phyloP scores from a whole-genome alignment of 2,329 filamentous ascomycete species.

The Fragosphaeria purpurea region DNA sequence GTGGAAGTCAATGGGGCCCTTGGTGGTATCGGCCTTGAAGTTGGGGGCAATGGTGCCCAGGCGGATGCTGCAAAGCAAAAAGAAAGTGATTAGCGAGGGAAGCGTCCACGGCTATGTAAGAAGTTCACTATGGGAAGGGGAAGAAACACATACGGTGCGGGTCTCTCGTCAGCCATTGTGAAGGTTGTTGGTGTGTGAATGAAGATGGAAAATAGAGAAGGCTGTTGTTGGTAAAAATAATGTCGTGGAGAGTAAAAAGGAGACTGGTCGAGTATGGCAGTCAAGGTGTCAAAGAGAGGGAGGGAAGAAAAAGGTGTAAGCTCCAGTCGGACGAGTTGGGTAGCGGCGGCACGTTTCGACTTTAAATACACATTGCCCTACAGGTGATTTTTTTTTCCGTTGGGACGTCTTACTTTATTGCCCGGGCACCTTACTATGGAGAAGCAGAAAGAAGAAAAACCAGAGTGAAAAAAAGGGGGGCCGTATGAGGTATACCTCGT shows the following conservation, averaged over 20 bases:
- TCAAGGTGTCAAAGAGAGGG: neutral
- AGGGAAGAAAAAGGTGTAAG: neutral
- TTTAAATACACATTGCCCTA: neutral
- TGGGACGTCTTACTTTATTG: neutral
- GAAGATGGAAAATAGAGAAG: neutral
- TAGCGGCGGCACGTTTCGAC: neutral
- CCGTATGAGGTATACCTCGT: too few species aligned
- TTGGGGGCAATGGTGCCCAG: slow-evolving; percentile 63
- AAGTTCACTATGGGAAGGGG: too few species aligned
- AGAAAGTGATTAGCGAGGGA: too few species aligned
- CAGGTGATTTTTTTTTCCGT: neutral
- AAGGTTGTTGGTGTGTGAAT: slow-evolving; percentile 6
- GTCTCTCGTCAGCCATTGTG: slow-evolving; percentile 25
- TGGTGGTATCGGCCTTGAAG: slow-evolving; percentile 73
- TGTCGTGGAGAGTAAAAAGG: too few species aligned
- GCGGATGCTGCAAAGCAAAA: slow-evolving; percentile 38
- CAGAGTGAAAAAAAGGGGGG: too few species aligned
- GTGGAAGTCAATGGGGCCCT: slow-evolving; percentile 72
- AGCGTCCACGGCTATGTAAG: too few species aligned
- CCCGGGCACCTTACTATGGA: too few species aligned
- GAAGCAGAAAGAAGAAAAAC: neutral
- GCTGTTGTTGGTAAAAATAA: neutral
- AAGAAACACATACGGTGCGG: slow-evolving; percentile 22
- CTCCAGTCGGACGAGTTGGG: too few species aligned
- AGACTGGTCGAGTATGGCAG: too few species aligned